Conservation (phyloP, 441 rosid species). For the Gossypium schwendimanii region DNA sequence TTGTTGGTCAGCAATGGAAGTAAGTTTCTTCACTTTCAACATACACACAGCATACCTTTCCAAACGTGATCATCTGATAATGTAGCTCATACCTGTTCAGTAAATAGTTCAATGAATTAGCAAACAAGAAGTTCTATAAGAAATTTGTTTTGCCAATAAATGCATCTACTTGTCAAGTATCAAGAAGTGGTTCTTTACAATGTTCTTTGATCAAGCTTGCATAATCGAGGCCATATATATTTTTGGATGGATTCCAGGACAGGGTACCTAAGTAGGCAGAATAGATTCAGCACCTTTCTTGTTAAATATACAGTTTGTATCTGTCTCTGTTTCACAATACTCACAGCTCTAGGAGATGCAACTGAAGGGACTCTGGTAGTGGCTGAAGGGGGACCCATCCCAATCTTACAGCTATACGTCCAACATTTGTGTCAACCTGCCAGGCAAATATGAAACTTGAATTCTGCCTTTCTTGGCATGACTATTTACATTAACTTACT, state of each 20-base stretch:
- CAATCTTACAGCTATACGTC: slow-evolving; percentile 61
- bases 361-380: slow-evolving; percentile 62
- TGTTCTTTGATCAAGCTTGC: slow-evolving; percentile 68
- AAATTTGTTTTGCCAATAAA: neutral
- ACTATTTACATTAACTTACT: slow-evolving; percentile 28
- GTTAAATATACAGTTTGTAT: slow-evolving; percentile 8
- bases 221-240: slow-evolving; percentile 64
- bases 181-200: slow-evolving; percentile 29
- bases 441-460: slow-evolving; percentile 15
- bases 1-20: neutral
- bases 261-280: slow-evolving; percentile 41
- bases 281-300: slow-evolving; percentile 8
- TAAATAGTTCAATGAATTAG: slow-evolving; percentile 12
- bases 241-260: slow-evolving; percentile 56
- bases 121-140: slow-evolving; percentile 4
- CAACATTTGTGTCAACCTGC: slow-evolving; percentile 73
- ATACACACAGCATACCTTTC: slow-evolving; percentile 41
- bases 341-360: slow-evolving; percentile 67
- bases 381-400: slow-evolving; percentile 79
- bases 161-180: slow-evolving; percentile 4
- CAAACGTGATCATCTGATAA: slow-evolving; percentile 73
- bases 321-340: slow-evolving; percentile 10
- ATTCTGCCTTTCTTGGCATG: slow-evolving; percentile 9
- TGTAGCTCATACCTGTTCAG: slow-evolving; percentile 59
- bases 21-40: slow-evolving; percentile 1